Evolutionary conservation across 306 rosid genomes (phyloP), one percentile per base, ranked within the genome.

Genomic region (Dalbergia cultrata): DNA sequence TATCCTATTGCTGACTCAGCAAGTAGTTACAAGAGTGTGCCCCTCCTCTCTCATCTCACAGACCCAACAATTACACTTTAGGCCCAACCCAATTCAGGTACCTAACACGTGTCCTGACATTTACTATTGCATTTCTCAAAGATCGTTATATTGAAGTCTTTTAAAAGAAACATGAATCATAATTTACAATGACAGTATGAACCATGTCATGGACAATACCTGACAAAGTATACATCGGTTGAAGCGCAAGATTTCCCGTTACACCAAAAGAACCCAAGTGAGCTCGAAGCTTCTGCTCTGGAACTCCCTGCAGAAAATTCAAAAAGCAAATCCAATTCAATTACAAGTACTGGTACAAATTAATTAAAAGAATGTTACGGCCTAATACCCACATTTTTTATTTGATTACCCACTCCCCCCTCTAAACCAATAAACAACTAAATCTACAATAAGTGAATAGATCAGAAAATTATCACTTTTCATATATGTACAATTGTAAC

Each of bases 171-270:
- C 34, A 39, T 43, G 50, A 67, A 52, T 2, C 3, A 6, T 43
- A 74, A 37, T 72, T 70, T 26, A 49, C 4, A 44, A 22, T 33
- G 60, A 44, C 22, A 18, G 47, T 74, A 33, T 70, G 50, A 50
- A 58, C 78, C 62, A 34, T 56, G 59, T 39, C 67, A 70, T 65
- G 70, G 34, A 80, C 26, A 16, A 81, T 88, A 95, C 99, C 99
- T 72, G 99, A 96, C 83, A 95, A 89, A 45, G 99, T 93, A 89
- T 96, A 96, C 99, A 96, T 96, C 4, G 99, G 99, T 83, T 96
- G 99, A 82, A 96, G 94, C 10, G 99, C 99, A n/a, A 96, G 99
- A 86, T 93, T 96, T 88, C 99, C 99, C 33, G 98, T 93, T 6
- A 96, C 98, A 89, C 99, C 99, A 52, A 96, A 87, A 72, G 99